Evolutionary conservation across 805 yeast genomes (phyloP).

Genomic region (Teunomyces lycoperdinae): DNA sequence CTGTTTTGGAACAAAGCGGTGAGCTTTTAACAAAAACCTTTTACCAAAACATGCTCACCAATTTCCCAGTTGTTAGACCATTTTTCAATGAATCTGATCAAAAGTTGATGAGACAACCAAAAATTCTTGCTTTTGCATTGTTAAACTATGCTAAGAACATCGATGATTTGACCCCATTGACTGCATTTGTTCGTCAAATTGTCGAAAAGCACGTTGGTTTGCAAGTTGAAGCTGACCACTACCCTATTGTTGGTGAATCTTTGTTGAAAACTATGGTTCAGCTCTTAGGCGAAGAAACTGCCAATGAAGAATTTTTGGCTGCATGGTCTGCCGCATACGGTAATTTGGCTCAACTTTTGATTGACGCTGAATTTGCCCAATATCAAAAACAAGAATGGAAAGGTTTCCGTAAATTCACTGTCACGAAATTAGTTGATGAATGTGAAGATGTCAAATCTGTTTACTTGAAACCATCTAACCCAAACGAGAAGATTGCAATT

Average conservation of each 20-base stretch:
- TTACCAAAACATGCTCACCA: slow-evolving; percentile 53
- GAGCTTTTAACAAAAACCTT: slow-evolving; percentile 51
- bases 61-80: slow-evolving; percentile 53
- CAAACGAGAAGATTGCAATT: slow-evolving; percentile 31
- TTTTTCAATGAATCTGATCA: slow-evolving; percentile 64
- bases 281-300: slow-evolving; percentile 54
- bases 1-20: slow-evolving; percentile 55
- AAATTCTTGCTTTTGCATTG: slow-evolving; percentile 60
- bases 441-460: slow-evolving; percentile 49
- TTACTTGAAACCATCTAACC: slow-evolving; percentile 36
- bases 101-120: slow-evolving; percentile 53
- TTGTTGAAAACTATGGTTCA: slow-evolving; percentile 53
- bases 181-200: slow-evolving; percentile 55
- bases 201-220: slow-evolving; percentile 66
- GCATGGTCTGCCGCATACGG: slow-evolving; percentile 71
- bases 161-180: slow-evolving; percentile 53
- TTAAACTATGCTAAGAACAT: slow-evolving; percentile 61
- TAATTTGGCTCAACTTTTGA: slow-evolving; percentile 58
- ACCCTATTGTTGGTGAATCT: slow-evolving; percentile 59
- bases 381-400: slow-evolving; percentile 50
- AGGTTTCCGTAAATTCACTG: slow-evolving; percentile 54
- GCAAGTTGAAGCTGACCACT: slow-evolving; percentile 61
- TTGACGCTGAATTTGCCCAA: slow-evolving; percentile 48
- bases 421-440: slow-evolving; percentile 43
- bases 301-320: slow-evolving; percentile 53